These are phyloP conservation scores for Dendrobium chrysotoxum DNA, from an alignment of 106 monocot genomes.

Conservation along the genomic window DNA sequence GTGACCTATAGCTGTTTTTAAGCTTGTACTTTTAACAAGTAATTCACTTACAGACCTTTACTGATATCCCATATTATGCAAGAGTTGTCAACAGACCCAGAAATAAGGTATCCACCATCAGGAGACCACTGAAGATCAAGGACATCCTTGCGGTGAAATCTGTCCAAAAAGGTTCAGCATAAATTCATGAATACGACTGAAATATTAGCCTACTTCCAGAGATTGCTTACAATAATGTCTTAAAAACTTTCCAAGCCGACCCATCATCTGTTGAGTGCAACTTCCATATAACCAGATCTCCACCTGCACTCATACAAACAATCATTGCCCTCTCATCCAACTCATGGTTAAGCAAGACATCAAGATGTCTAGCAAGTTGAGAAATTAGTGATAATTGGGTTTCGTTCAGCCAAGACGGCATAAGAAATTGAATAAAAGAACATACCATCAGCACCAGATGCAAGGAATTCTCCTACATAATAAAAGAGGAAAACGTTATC, in stretches of 20 bases:
- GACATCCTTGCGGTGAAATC: constrained; percentile 89
- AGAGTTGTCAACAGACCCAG: constrained; percentile 86
- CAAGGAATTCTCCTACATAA: constrained; percentile 69
- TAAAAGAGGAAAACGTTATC: constrained; percentile 7
- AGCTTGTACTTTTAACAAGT: not conserved
- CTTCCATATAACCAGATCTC: constrained; percentile 85
- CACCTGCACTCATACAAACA: constrained; percentile 32
- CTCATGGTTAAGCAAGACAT: not conserved
- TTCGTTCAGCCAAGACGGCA: not conserved
- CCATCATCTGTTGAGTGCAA: constrained; percentile 50
- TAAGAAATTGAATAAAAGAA: not conserved
- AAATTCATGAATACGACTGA: not conserved
- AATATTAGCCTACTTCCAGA: not conserved
- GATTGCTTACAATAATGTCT: constrained; percentile 65
- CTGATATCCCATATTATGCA: constrained; percentile 85
- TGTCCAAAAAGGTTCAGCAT: constrained; percentile 14
- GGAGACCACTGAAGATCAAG: constrained; percentile 87
- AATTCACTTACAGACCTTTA: constrained; percentile 42
- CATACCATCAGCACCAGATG: constrained; percentile 97
- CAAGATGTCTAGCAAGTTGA: not conserved
- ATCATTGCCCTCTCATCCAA: not conserved
- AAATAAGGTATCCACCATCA: constrained; percentile 59
- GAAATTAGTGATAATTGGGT: not conserved
- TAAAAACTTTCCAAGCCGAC: constrained; percentile 71
- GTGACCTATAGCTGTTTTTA: constrained; percentile 3